Conservation (phyloP, 306 rosid genomes). For the Hippophae tibetana region DNA sequence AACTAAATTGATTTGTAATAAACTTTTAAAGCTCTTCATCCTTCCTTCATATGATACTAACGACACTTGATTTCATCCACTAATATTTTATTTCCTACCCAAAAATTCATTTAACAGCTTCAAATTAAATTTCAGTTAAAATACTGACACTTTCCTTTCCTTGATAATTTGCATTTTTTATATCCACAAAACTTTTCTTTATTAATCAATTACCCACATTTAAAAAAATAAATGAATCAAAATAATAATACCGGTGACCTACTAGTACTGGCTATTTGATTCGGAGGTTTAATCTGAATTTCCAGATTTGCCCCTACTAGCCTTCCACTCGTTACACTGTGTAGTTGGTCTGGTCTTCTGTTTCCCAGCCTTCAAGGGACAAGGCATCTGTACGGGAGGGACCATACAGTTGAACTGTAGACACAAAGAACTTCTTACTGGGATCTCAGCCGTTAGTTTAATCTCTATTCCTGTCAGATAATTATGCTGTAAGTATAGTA, state of each 20-base stretch:
- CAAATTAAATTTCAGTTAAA: too few species aligned
- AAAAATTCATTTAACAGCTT: too few species aligned
- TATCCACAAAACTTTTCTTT: conserved; percentile 52
- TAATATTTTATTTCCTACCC: too few species aligned
- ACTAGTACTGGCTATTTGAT: too few species aligned
- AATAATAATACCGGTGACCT: too few species aligned
- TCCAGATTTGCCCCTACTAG: conserved; percentile 25
- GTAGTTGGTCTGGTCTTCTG: conserved; percentile 60
- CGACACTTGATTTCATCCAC: too few species aligned
- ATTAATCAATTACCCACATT: conserved; percentile 12
- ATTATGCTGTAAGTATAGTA: conserved; percentile 82
- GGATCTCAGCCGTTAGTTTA: conserved; percentile 92
- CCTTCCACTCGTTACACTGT: conserved; percentile 64
- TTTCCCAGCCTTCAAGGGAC: conserved; percentile 72
- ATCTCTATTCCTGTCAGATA: conserved; percentile 84
- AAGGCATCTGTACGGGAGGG: conserved; percentile 76
- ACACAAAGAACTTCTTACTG: conserved; percentile 75
- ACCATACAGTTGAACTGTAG: conserved; percentile 96
- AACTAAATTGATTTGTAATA: too few species aligned
- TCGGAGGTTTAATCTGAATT: not conserved
- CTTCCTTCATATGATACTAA: too few species aligned
- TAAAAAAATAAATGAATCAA: conserved; percentile 20
- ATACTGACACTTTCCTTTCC: too few species aligned
- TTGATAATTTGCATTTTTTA: not conserved
- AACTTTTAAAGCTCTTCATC: too few species aligned